Conservation (phyloP, 1,284 basidiomycete species). For the Ceratobasidium theobromae region DNA sequence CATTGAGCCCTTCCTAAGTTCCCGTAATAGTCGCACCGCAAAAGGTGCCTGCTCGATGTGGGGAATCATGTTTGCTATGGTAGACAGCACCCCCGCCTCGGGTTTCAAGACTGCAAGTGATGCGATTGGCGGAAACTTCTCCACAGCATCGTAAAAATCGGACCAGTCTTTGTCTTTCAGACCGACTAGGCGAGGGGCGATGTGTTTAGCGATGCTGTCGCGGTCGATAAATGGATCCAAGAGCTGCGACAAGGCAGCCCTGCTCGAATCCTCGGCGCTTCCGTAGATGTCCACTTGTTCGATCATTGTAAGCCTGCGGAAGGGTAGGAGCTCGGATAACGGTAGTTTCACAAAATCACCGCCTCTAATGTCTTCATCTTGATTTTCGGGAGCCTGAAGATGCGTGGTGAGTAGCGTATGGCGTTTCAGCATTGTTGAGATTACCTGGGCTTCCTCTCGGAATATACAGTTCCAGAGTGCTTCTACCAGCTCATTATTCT, state of each 20-base stretch:
- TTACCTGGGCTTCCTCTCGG: constrained; percentile 4
- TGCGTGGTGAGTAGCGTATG: background rate
- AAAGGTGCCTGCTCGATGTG: background rate
- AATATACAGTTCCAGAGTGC: constrained; percentile 15
- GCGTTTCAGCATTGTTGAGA: background rate
- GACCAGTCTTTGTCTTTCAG: background rate
- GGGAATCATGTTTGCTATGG: background rate
- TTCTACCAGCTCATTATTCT: background rate
- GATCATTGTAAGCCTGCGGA: too few species aligned
- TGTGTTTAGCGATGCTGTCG: background rate
- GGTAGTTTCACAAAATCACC: too few species aligned
- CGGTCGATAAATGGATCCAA: constrained; percentile 11
- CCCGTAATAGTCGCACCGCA: background rate
- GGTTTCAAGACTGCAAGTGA: constrained; percentile 10
- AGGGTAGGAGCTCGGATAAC: too few species aligned
- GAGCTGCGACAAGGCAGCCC: background rate
- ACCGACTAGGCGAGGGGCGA: background rate
- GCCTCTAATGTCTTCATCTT: constrained; percentile 19
- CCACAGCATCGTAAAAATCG: background rate
- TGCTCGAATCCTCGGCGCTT: constrained; percentile 1
- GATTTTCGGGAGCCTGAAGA: background rate
- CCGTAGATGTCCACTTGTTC: too few species aligned
- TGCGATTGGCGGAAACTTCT: background rate
- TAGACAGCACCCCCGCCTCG: constrained; percentile 1
- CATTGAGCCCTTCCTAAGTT: background rate